Evolutionary conservation across 441 rosid species (phyloP).

Genomic region (Pelargonium citronellum): DNA sequence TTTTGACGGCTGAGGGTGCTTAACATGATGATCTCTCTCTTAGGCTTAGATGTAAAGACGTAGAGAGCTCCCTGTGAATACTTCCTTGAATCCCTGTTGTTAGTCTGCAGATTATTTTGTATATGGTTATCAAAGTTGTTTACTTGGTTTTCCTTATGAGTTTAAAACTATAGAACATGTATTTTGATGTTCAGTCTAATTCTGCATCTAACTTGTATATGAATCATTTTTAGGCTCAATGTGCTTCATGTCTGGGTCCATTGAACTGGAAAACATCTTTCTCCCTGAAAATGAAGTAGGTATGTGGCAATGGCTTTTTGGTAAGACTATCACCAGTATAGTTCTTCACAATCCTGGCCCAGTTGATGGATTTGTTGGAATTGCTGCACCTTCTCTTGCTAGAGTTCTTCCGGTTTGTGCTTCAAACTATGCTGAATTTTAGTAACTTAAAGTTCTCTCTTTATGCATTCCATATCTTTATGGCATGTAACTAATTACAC

Average conservation of each 20-base stretch:
- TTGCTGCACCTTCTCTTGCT: conserved; percentile 87
- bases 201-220: conserved; percentile 14
- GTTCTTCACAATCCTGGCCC: conserved; percentile 60
- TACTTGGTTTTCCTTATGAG: conserved; percentile 7
- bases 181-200: neutral
- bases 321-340: conserved; percentile 71
- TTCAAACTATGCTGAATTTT: neutral
- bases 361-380: conserved; percentile 83
- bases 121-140: too few species aligned
- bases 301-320: conserved; percentile 93
- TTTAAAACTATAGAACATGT: neutral
- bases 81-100: too few species aligned
- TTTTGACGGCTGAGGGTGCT: neutral
- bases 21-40: conserved; percentile 2
- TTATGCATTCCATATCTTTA: neutral
- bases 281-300: conserved; percentile 87
- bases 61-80: neutral
- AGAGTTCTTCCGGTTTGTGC: conserved; percentile 88
- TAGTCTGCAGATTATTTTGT: too few species aligned
- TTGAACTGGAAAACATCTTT: conserved; percentile 77
- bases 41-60: neutral
- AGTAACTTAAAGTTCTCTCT: neutral
- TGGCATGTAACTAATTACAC: conserved; percentile 16
- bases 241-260: conserved; percentile 92
- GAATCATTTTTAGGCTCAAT: conserved; percentile 58